Evolutionary conservation across 2,329 filamentous ascomycete genomes (phyloP), one percentile per base, ranked within the genome.

Genomic region (Fusarium sp.): DNA sequence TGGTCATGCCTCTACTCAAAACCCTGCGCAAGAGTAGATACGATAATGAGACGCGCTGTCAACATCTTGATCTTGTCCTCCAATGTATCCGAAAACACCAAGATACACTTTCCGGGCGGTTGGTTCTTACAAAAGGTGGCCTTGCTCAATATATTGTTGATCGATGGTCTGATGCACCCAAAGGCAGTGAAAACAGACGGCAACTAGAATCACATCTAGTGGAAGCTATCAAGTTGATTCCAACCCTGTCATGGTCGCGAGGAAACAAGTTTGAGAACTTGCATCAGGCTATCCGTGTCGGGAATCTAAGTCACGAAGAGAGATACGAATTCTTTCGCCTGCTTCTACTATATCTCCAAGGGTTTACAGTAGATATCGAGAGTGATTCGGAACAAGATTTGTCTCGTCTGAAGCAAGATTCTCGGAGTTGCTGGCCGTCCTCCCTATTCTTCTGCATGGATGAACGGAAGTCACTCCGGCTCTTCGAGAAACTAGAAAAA

Each of bases 251-350:
- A 30, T 4, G n/a, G 20, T 25, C 15, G 10, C 24, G 30, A 51
- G 48, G 22, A 51, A 38, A 25, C 27, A 41, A 12, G 1, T 8
- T 74, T 2, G 45, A 24, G 0, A 12, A 12, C 1, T 24, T 71
- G 5, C 38, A 41, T 6, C 8, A 48, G 8, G 45, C 32, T 5
- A 15, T 70, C 15, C 4, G 32, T 24, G 12, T 41, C 5, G n/a
- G n/a, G 27, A 55, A 54, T 13, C 25, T 62, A 15, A 44, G 29
- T 8, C 4, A 12, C 2, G 40, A 56, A 20, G 48, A 43, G 9
- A 72, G 41, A 30, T 78, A 77, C 24, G 62, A 71, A 1, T 47
- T 78, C 6, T 65, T 78, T 7, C 70, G 70, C 1, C 61, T 77
- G 2, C 38, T 76, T 4, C 20, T 78, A 18, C 45, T 61, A 15